phyloP scores from a whole-genome alignment of 768 basidiomycete species.

The Pulveroboletus sp. region DNA sequence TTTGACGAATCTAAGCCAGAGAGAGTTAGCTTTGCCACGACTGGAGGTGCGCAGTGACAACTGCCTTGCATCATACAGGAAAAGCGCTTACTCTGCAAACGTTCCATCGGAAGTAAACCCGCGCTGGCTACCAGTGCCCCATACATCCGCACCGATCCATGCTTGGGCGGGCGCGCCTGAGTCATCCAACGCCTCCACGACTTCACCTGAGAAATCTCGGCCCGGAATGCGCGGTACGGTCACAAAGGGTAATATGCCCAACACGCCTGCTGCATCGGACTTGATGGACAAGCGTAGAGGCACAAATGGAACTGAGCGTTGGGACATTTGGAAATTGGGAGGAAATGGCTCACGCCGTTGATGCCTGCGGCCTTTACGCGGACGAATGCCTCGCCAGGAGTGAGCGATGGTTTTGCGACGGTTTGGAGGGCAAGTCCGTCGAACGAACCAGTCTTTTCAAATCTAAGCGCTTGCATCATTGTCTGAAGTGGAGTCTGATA shows the following conservation, averaged over 20 bases:
- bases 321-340: neutral
- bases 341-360: constrained; percentile 27
- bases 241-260: constrained; percentile 30
- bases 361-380: constrained; percentile 33
- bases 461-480: constrained; percentile 32
- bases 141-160: constrained; percentile 32
- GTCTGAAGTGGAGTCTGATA: neutral
- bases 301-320: neutral
- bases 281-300: neutral
- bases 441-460: constrained; percentile 31
- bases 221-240: constrained; percentile 31
- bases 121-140: constrained; percentile 33
- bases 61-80: neutral
- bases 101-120: constrained; percentile 33
- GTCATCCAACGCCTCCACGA: constrained; percentile 30
- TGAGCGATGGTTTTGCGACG: constrained; percentile 25
- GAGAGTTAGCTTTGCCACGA: too few species aligned
- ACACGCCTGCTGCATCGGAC: constrained; percentile 31
- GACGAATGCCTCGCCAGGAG: constrained; percentile 33
- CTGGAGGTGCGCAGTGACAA: neutral
- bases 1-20: constrained; percentile 26
- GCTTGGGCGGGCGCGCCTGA: constrained; percentile 11
- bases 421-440: constrained; percentile 23
- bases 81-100: constrained; percentile 33
- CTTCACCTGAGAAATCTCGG: constrained; percentile 35